These are phyloP conservation scores for Mycena kentingensis DNA, from an alignment of 768 basidiomycete species.

Conservation along the genomic window DNA sequence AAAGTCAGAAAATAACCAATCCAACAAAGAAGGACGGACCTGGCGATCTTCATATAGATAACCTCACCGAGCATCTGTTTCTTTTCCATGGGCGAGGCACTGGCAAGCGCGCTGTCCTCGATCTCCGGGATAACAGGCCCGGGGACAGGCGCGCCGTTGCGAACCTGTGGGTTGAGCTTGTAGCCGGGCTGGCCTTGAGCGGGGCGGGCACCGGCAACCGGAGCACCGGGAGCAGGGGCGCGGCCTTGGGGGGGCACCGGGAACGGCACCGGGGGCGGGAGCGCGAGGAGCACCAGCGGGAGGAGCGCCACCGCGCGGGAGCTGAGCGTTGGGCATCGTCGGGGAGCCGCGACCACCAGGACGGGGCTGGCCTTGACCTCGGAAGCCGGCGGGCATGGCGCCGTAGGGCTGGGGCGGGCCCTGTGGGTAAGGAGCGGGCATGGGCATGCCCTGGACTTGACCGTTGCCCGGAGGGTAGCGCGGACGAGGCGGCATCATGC, in stretches of 20 bases:
- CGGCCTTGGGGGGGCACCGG: slow-evolving; percentile 47
- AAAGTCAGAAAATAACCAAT: slow-evolving; percentile 16
- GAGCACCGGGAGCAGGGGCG: slow-evolving; percentile 40
- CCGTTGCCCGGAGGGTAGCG: slow-evolving; percentile 74
- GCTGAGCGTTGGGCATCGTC: slow-evolving; percentile 59
- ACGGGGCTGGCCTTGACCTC: slow-evolving; percentile 56
- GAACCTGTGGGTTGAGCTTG: slow-evolving; percentile 36
- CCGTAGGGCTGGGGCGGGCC: slow-evolving; percentile 74
- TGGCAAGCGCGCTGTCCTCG: slow-evolving; percentile 51
- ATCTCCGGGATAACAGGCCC: slow-evolving; percentile 45
- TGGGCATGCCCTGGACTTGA: slow-evolving; percentile 75
- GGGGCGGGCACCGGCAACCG: slow-evolving; percentile 47
- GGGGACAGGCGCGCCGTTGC: slow-evolving; percentile 37
- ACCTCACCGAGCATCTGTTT: slow-evolving; percentile 99
- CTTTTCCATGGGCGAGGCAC: slow-evolving; percentile 81
- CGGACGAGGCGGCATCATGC: slow-evolving; percentile 86
- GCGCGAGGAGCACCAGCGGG: slow-evolving; percentile 57
- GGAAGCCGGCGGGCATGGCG: slow-evolving; percentile 58
- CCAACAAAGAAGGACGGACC: slow-evolving; percentile 47
- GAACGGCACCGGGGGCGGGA: slow-evolving; percentile 42
- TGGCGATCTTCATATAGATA: slow-evolving; percentile 87
- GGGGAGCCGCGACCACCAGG: slow-evolving; percentile 75
- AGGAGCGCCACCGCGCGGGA: slow-evolving; percentile 67
- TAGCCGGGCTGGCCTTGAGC: slow-evolving; percentile 44
- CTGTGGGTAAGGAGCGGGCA: slow-evolving; percentile 71